Evolutionary conservation across 2,329 filamentous ascomycete species (phyloP).

Genomic region (Chaetomiaceae sp.): DNA sequence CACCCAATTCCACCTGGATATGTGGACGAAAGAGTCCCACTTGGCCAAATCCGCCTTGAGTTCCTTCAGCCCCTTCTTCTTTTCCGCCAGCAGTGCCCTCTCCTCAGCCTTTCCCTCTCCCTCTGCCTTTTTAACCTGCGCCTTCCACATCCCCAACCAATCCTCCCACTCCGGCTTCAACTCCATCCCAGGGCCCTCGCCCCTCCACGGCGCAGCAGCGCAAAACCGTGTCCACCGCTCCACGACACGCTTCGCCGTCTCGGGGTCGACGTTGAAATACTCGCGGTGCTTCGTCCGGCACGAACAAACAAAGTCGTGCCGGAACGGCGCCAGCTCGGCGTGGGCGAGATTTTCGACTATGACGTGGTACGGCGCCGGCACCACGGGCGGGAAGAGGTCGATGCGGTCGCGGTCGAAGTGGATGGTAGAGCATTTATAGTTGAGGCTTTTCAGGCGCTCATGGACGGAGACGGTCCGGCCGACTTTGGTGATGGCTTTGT

Average conservation of each 20-base stretch:
- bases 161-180: too few relatives aligned
- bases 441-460: not conserved
- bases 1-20: too few relatives aligned
- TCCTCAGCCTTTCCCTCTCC: too few relatives aligned
- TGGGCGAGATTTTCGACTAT: conserved; percentile 5
- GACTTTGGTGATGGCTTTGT: conserved; percentile 5
- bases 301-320: not conserved
- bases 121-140: too few relatives aligned
- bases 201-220: too few relatives aligned
- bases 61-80: too few relatives aligned
- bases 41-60: too few relatives aligned
- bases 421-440: not conserved
- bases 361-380: not conserved
- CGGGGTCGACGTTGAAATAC: conserved; percentile 2
- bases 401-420: not conserved
- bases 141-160: too few relatives aligned
- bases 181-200: not conserved
- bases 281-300: not conserved
- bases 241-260: not conserved
- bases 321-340: not conserved
- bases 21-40: too few relatives aligned
- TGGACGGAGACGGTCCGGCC: not conserved
- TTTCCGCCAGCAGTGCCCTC: too few relatives aligned
- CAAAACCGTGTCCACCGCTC: conserved; percentile 4
- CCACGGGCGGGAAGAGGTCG: not conserved